Evolutionary conservation across 345 rosid genomes (phyloP).

Genomic region (Adansonia digitata): DNA sequence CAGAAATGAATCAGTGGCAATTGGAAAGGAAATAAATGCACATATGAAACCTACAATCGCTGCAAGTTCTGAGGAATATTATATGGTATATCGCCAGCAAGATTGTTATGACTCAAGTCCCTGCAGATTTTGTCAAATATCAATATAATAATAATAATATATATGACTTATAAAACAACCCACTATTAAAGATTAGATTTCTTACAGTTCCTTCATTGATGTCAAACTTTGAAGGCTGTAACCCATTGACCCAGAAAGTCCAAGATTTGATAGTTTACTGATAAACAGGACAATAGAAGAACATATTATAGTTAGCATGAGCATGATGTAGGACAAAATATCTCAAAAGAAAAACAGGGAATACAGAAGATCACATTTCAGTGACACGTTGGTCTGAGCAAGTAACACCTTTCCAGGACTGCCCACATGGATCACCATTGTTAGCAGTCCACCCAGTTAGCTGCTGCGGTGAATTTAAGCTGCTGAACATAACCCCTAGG

Average conservation of each 20-base stretch:
- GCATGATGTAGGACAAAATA: constrained; percentile 1
- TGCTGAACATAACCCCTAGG: constrained; percentile 48
- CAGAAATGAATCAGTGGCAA: background rate
- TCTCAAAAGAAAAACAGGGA: constrained; percentile 2
- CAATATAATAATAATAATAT: constrained; percentile 1
- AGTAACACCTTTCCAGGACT: constrained; percentile 79
- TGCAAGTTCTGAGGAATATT: constrained; percentile 61
- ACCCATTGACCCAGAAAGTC: constrained; percentile 71
- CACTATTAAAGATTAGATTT: constrained; percentile 11
- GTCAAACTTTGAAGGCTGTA: constrained; percentile 46
- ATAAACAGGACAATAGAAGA: constrained; percentile 5
- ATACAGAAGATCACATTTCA: constrained; percentile 54
- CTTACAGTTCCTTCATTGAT: constrained; percentile 76
- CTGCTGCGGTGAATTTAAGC: constrained; percentile 56
- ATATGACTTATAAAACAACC: constrained; percentile 5
- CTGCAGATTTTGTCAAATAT: constrained; percentile 42
- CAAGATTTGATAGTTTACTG: constrained; percentile 75
- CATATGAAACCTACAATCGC: constrained; percentile 49
- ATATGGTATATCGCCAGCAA: constrained; percentile 53
- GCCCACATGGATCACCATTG: constrained; percentile 87
- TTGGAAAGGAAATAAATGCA: background rate
- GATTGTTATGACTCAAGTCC: constrained; percentile 74
- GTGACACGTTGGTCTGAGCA: constrained; percentile 76
- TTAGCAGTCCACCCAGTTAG: constrained; percentile 60
- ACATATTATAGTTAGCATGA: background rate